A percentile compares a stretch with the other conserved stretches of the same genome.
Evolutionary conservation across 768 basidiomycete genomes (phyloP).

Genomic region (Jaapia argillacea): DNA sequence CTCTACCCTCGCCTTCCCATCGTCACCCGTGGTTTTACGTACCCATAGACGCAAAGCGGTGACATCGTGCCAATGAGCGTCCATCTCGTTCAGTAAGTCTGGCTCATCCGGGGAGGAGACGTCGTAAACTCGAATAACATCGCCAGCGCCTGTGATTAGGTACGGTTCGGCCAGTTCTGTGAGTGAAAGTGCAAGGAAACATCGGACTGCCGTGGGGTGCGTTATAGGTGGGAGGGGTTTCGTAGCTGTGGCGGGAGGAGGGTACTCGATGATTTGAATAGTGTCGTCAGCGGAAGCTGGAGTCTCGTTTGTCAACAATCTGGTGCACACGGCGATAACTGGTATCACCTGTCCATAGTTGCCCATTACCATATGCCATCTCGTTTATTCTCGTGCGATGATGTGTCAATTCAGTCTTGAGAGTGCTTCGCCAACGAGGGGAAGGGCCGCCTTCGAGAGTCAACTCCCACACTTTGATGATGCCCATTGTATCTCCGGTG

Average conservation of each 20-base stretch:
- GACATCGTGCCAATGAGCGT: constrained; percentile 90
- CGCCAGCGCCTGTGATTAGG: constrained; percentile 75
- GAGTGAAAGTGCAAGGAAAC: constrained; percentile 58
- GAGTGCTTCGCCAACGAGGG: constrained; percentile 39
- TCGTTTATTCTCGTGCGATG: constrained; percentile 85
- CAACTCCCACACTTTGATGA: constrained; percentile 75
- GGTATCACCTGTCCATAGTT: constrained; percentile 82
- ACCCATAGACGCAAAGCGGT: constrained; percentile 68
- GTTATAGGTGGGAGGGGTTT: constrained; percentile 41
- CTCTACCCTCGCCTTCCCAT: constrained; percentile 43
- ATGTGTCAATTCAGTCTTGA: constrained; percentile 46
- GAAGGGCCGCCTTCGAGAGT: constrained; percentile 28
- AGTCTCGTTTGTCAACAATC: not conserved
- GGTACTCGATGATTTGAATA: constrained; percentile 49
- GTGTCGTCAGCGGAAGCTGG: constrained; percentile 87
- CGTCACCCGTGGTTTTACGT: constrained; percentile 33
- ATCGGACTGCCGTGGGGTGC: constrained; percentile 59
- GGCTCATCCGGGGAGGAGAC: constrained; percentile 57
- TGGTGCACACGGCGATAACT: not conserved
- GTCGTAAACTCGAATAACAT: constrained; percentile 75
- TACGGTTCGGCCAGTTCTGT: constrained; percentile 64
- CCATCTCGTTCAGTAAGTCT: constrained; percentile 61
- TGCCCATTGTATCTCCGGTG: constrained; percentile 89
- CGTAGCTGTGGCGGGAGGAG: constrained; percentile 15
- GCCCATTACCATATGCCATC: constrained; percentile 49